Conservation (phyloP, 2,329 filamentous ascomycete species). For the Aspergillus thermomutatus region DNA sequence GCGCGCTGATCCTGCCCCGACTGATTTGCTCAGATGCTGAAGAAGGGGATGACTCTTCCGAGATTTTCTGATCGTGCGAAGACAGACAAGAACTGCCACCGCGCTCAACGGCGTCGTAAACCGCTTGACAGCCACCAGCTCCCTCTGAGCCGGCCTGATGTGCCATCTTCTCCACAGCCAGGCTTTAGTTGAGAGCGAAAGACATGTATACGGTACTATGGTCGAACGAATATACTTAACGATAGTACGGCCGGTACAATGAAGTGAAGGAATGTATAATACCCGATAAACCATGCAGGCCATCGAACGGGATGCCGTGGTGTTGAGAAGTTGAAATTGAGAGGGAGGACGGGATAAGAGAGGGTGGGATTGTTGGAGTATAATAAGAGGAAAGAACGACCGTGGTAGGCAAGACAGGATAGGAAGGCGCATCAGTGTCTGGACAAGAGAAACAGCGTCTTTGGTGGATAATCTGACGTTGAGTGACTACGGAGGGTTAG, state of each 20-base stretch:
- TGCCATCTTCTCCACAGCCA: neutral
- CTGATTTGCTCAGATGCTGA: slow-evolving; percentile 8
- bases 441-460: neutral
- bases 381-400: neutral
- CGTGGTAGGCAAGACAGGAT: neutral
- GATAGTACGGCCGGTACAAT: neutral
- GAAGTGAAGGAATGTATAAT: neutral
- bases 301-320: neutral
- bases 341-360: neutral
- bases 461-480: neutral
- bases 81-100: neutral
- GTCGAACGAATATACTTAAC: neutral
- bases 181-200: neutral
- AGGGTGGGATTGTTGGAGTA: neutral
- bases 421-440: neutral
- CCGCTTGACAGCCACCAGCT: neutral
- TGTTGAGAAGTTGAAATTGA: neutral
- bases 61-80: slow-evolving; percentile 17
- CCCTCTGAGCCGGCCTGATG: neutral
- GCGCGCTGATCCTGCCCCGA: slow-evolving; percentile 27
- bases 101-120: neutral
- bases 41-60: slow-evolving; percentile 23
- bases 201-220: neutral
- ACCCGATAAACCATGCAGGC: neutral
- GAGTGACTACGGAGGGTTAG: neutral